Evolutionary conservation across 177 flowering plant species (phyloP), one percentile per base, ranked within the genome.

Genomic region (Vitis hybrid): DNA sequence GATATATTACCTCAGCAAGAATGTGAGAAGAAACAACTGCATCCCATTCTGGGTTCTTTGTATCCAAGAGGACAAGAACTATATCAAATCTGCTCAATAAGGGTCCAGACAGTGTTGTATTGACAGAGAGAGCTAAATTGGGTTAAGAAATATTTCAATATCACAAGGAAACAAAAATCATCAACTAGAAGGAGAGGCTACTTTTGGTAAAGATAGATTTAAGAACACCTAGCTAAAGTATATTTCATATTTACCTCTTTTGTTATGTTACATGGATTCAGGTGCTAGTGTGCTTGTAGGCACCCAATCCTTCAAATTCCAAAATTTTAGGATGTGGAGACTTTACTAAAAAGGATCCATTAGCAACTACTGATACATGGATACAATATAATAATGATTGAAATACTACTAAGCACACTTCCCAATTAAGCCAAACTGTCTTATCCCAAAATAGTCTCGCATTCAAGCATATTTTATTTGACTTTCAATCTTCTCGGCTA

Each of bases 31-130:
- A 93, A 74, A 95, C 98, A 79, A 95, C 91, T 56, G 74, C 81
- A 86, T 95, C 99, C 99, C 98, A 95, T 72, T 95, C 91, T 35
- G 97, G 98, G 75, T 91, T 93, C 70, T 95, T 95, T 64, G 98
- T 95, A 75, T 95, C 99, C 75, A 95, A 76, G 24, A 93, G 92
- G 60, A 95, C 99, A 50, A 95, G 87, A 40, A 95, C 96, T 72
- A 95, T 95, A 72, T 93, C 99, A 83, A 95, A 95, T 88, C 99
- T 90, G 86, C 98, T 95, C 78, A 95, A 76, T 57, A 95, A 81
- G 57, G 99, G 99, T 69, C 97, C 97, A 76, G 98, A 95, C 58
- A 95, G 96, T 59, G 99, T 79, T 11, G 98, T 95, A 71, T 93
- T 95, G 81, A 95, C 91, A 74, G 99, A 93, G 30, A 95, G 85